Evolutionary conservation across 768 basidiomycete species (phyloP).

Genomic region (Punctularia strigosozonata): DNA sequence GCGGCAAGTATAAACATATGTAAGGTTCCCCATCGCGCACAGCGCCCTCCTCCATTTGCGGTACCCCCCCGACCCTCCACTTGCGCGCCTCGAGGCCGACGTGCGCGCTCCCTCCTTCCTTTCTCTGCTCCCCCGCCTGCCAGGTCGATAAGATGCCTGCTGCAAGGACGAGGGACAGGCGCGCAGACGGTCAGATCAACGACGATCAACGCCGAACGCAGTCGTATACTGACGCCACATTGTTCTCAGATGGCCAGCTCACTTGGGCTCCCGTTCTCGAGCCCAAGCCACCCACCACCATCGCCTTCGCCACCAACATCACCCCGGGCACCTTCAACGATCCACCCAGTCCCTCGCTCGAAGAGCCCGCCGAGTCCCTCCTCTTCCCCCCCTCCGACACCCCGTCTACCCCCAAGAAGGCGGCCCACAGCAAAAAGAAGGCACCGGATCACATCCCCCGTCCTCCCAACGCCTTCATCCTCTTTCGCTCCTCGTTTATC

Average conservation of each 20-base stretch:
- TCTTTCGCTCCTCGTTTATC: conserved; percentile 78
- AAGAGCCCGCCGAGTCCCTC: conserved; percentile 28
- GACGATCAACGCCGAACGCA: conserved; percentile 9
- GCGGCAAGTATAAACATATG: too few species aligned
- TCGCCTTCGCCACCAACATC: conserved; percentile 48
- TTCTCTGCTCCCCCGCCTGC: too few species aligned
- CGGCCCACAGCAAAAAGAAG: conserved; percentile 57
- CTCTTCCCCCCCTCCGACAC: conserved; percentile 46
- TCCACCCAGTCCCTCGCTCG: conserved; percentile 24
- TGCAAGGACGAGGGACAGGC: conserved; percentile 29
- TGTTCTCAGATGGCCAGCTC: conserved; percentile 25
- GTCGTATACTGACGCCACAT: conserved; percentile 10
- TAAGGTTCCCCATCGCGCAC: too few species aligned
- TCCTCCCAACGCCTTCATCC: conserved; percentile 79
- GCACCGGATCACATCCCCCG: conserved; percentile 70
- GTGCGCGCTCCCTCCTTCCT: too few species aligned
- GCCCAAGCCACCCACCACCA: conserved; percentile 22
- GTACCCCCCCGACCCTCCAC: too few species aligned
- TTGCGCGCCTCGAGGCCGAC: too few species aligned
- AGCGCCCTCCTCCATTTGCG: too few species aligned
- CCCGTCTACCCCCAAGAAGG: conserved; percentile 25
- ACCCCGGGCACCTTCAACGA: conserved; percentile 49
- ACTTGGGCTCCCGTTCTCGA: conserved; percentile 36
- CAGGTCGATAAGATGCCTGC: conserved; percentile 41
- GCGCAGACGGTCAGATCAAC: conserved; percentile 21